Base-by-base conservation (phyloP, 2,329 filamentous ascomycete species). In the Dothidotthia symphoricarpi region DNA sequence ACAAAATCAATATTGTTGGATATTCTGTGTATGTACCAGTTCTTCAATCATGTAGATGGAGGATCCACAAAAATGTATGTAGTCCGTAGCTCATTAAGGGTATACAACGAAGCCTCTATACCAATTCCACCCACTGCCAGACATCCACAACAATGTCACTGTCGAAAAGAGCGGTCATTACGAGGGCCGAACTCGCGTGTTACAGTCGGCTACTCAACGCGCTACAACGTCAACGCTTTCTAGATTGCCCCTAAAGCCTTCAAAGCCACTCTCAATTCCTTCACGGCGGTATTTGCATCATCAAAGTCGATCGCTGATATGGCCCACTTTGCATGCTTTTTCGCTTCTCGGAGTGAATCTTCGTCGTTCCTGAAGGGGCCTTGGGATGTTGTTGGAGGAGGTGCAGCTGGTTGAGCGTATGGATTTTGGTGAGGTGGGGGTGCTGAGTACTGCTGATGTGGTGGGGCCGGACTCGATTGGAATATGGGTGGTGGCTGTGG, bases 251-350 rank as follows among this genome's bases (percentile, higher is more conserved):
- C 88, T 32, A 96, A 69, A 13, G 75, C 70, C 39, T 78, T 73
- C 46, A 98, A 69, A 3, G 93, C 93, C 42, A 80, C 81, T 35
- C 80, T 80, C 45, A 98, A 66, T 61, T 98, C 90, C 57, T 83
- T 83, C 4, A 97, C 83, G 0, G 93, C 93, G 0, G 93, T 98
- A 1, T 83, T 76, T 2, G 95, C 86, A 63, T 98, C 93, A 53
- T 98, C 93, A 67, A 98, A 98, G 57, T 96, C 95, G 31, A 98
- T 71, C 0, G 93, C 93, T 9, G 90, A 96, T 28, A 97, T 95
- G 0, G 93, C 93, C 88, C 88, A 98, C 57, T 88, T 89, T 2
- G 91, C 90, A 70, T 97, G 93, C 64, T 97, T 98, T 65, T 95
- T 89, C 4, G 93, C 91, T 54, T 83, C 78, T 24, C 80, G 73